Conservation (phyloP, 306 rosid genomes). For the Coriaria nepalensis region DNA sequence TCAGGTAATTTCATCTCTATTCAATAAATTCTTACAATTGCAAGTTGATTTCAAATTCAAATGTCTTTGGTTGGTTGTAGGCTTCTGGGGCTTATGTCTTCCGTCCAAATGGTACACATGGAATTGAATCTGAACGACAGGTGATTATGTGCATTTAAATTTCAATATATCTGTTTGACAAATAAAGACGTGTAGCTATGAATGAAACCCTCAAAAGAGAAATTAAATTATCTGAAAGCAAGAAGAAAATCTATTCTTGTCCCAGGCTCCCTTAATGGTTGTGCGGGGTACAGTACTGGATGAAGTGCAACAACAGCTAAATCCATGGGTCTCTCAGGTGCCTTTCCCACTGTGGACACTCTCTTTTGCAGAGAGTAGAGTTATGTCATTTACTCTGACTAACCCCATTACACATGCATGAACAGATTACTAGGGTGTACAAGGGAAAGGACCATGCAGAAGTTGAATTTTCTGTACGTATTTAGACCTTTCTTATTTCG, state of each 20-base stretch:
- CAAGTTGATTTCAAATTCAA: background rate
- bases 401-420: too few relatives aligned
- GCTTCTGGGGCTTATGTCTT: constrained; percentile 33
- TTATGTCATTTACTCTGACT: background rate
- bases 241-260: background rate
- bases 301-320: constrained; percentile 29
- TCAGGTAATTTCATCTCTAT: constrained; percentile 15
- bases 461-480: constrained; percentile 27
- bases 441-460: constrained; percentile 34
- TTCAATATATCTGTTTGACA: background rate
- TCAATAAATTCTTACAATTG: background rate
- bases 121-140: constrained; percentile 14
- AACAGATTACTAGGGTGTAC: constrained; percentile 35
- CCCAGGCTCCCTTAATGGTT: constrained; percentile 24
- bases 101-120: constrained; percentile 23
- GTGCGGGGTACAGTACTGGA: constrained; percentile 28
- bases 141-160: constrained; percentile 7
- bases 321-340: constrained; percentile 37
- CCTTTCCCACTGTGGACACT: constrained; percentile 2
- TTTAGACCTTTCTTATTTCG: too few relatives aligned
- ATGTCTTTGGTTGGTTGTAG: constrained; percentile 9
- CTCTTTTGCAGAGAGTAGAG: too few relatives aligned
- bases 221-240: background rate
- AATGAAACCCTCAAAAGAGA: too few relatives aligned
- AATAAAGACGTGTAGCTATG: too few relatives aligned